Conservation (phyloP, 1,284 basidiomycete genomes). For the Porogramme epimiltina region DNA sequence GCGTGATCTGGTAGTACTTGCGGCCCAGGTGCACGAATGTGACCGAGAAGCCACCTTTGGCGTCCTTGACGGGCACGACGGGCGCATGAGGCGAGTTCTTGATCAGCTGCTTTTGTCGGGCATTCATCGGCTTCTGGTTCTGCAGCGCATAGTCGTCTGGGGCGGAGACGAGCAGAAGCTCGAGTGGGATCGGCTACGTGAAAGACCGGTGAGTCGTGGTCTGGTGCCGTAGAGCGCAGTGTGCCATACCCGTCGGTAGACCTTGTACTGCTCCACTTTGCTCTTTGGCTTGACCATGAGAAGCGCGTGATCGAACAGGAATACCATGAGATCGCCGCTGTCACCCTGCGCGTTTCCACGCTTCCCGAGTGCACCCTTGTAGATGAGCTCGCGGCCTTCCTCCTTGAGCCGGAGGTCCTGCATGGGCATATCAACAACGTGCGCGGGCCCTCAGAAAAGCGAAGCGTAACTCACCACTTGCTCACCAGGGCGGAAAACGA, state of each 20-base stretch:
- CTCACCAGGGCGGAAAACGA: conserved; percentile 85
- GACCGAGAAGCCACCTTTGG: conserved; percentile 89
- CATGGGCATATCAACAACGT: no score
- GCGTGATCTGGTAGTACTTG: conserved; percentile 89
- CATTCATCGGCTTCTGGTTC: conserved; percentile 25
- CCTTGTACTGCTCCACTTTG: conserved; percentile 92
- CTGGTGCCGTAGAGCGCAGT: neutral
- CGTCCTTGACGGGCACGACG: conserved; percentile 50
- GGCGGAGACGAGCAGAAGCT: conserved; percentile 85
- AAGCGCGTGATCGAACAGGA: conserved; percentile 96
- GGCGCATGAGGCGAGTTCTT: conserved; percentile 36
- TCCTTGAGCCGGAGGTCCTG: conserved; percentile 88
- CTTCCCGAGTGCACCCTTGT: conserved; percentile 93
- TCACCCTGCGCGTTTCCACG: conserved; percentile 80
- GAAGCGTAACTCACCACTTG: conserved; percentile 65
- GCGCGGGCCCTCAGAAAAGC: no score
- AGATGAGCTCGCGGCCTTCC: conserved; percentile 89
- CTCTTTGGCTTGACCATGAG: conserved; percentile 95
- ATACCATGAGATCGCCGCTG: conserved; percentile 88
- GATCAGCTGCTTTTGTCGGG: conserved; percentile 29
- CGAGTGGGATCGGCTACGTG: conserved; percentile 89
- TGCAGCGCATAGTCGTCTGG: conserved; percentile 62
- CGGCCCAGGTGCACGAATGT: conserved; percentile 94
- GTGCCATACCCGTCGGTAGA: conserved; percentile 83
- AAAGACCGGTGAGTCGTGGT: neutral